Conservation (phyloP, 306 rosid genomes). For the Sesbania bispinosa region DNA sequence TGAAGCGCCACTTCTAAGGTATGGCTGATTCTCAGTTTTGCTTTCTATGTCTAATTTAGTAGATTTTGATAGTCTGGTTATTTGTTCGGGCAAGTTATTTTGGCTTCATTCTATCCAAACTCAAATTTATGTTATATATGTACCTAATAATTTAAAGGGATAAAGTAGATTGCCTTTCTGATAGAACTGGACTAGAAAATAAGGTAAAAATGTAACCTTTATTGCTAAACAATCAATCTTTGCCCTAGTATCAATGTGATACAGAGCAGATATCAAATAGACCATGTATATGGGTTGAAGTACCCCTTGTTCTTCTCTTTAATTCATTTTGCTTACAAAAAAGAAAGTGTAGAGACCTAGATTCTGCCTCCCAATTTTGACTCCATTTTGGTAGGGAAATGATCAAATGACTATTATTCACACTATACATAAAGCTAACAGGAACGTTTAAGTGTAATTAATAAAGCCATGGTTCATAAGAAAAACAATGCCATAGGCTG, state of each 20-base stretch:
- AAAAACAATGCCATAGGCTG: too few relatives aligned
- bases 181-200: background rate
- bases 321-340: too few relatives aligned
- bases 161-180: background rate
- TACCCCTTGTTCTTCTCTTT: too few relatives aligned
- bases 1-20: slow-evolving; percentile 71
- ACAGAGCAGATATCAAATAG: background rate
- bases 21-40: background rate
- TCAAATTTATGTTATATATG: background rate
- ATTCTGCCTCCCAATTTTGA: too few relatives aligned
- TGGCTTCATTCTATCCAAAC: background rate
- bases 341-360: too few relatives aligned
- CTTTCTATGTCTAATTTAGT: background rate
- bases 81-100: background rate
- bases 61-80: background rate
- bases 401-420: too few relatives aligned
- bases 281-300: too few relatives aligned
- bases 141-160: background rate
- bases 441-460: too few relatives aligned
- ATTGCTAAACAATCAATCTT: background rate
- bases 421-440: too few relatives aligned
- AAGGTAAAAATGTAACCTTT: background rate
- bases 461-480: too few relatives aligned
- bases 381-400: too few relatives aligned
- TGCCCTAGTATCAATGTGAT: background rate